Conservation (phyloP, 2,329 filamentous ascomycete species). For the Colletotrichum musicola region DNA sequence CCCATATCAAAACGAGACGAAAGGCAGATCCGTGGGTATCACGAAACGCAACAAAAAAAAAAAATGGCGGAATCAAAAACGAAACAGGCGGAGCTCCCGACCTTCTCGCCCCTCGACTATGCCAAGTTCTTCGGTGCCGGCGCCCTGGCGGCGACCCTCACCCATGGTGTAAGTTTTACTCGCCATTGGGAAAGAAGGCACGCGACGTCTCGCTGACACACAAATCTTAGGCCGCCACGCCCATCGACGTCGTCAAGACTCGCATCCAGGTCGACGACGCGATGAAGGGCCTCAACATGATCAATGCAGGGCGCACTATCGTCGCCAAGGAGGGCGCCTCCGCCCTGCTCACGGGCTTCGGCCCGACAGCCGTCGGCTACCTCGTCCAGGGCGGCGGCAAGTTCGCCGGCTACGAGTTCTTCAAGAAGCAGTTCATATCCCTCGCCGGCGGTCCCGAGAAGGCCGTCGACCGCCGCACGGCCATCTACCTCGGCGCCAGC, state of each 20-base stretch:
- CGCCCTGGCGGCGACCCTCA: slow-evolving; percentile 64
- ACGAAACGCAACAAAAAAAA: background rate
- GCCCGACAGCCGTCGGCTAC: slow-evolving; percentile 88
- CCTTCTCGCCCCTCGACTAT: slow-evolving; percentile 59
- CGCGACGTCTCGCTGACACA: background rate
- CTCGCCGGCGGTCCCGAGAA: slow-evolving; percentile 66
- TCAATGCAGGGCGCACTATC: slow-evolving; percentile 83
- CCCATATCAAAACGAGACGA: background rate
- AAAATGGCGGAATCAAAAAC: slow-evolving; percentile 39
- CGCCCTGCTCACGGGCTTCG: slow-evolving; percentile 85
- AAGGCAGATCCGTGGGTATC: background rate
- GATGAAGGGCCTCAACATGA: slow-evolving; percentile 86
- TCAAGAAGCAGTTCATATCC: slow-evolving; percentile 89
- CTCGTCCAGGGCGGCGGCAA: slow-evolving; percentile 92
- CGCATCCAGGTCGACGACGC: slow-evolving; percentile 89
- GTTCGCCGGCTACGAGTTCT: slow-evolving; percentile 93
- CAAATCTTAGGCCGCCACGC: slow-evolving; percentile 60
- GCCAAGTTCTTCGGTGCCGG: slow-evolving; percentile 66
- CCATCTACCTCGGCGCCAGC: slow-evolving; percentile 79
- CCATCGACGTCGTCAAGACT: slow-evolving; percentile 84
- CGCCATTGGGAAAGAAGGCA: background rate
- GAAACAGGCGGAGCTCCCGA: slow-evolving; percentile 49
- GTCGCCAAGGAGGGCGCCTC: slow-evolving; percentile 82
- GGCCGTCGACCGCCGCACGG: slow-evolving; percentile 60
- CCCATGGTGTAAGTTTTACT: slow-evolving; percentile 65